Evolutionary conservation across 23 red algal genomes (phyloP).

Genomic region (Rhodosorus marinus): DNA sequence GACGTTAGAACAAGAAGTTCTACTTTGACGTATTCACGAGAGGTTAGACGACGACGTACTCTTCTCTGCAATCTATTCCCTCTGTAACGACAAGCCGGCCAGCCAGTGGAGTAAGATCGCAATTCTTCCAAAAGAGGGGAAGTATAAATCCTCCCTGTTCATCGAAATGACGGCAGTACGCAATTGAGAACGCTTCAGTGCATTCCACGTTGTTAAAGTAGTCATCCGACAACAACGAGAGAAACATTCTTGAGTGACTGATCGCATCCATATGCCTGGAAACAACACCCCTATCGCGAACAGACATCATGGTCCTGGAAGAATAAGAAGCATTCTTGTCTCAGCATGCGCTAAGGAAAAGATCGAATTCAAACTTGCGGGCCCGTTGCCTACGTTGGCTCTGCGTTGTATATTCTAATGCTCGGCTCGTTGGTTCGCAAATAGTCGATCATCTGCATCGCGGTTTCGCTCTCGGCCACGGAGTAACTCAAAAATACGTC

Average conservation of each 20-base stretch:
- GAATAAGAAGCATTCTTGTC: too few species aligned
- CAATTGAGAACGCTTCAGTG: conserved; percentile 63
- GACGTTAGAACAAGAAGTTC: too few species aligned
- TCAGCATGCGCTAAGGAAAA: too few species aligned
- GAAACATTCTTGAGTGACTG: conserved; percentile 39
- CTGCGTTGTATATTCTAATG: conserved; percentile 39
- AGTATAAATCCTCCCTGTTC: conserved; percentile 51
- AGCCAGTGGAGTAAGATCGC: conserved; percentile 62
- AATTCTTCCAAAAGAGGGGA: conserved; percentile 52
- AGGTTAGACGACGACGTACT: too few species aligned
- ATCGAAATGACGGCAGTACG: conserved; percentile 73
- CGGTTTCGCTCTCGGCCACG: conserved; percentile 37
- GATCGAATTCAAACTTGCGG: too few species aligned
- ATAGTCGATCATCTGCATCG: conserved; percentile 46
- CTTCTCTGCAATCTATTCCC: conserved; percentile 57
- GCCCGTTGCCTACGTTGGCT: too few species aligned
- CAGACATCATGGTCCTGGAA: conserved; percentile 35
- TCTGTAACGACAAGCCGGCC: conserved; percentile 46
- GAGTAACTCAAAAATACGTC: conserved; percentile 69
- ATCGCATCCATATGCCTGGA: conserved; percentile 80
- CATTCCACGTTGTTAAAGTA: conserved; percentile 74
- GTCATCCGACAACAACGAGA: conserved; percentile 55
- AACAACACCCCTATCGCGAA: conserved; percentile 50
- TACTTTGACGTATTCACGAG: too few species aligned
- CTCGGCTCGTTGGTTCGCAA: conserved; percentile 40